Evolutionary conservation across 2,329 filamentous ascomycete genomes (phyloP).

Genomic region (Pseudopyricularia cyperi): DNA sequence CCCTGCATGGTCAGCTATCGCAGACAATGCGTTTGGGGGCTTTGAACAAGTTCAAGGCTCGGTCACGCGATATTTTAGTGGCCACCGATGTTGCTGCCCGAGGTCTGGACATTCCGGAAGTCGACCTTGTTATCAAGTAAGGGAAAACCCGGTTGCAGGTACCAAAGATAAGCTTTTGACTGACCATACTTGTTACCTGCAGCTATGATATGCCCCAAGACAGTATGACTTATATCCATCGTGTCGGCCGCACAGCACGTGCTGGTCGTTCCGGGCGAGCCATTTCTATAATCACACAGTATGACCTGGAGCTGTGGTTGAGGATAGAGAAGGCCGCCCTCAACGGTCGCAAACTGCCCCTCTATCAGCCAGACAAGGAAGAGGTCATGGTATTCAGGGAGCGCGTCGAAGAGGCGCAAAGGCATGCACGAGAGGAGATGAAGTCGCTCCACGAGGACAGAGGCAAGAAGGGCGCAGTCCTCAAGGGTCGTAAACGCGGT

Average conservation of each 20-base stretch:
- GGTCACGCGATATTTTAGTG: slow-evolving; percentile 73
- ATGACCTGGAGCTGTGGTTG: slow-evolving; percentile 69
- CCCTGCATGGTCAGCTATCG: slow-evolving; percentile 81
- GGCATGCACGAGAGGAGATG: slow-evolving; percentile 68
- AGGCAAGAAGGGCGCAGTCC: slow-evolving; percentile 36
- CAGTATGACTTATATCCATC: slow-evolving; percentile 82
- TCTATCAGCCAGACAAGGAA: slow-evolving; percentile 60
- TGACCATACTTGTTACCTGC: slow-evolving; percentile 19
- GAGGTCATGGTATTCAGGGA: slow-evolving; percentile 73
- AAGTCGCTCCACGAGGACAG: slow-evolving; percentile 63
- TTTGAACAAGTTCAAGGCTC: slow-evolving; percentile 76
- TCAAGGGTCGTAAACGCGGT: slow-evolving; percentile 32
- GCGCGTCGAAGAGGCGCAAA: slow-evolving; percentile 72
- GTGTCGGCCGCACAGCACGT: slow-evolving; percentile 77
- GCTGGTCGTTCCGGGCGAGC: slow-evolving; percentile 77
- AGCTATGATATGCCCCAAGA: slow-evolving; percentile 78
- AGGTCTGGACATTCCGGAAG: slow-evolving; percentile 85
- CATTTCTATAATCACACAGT: slow-evolving; percentile 73
- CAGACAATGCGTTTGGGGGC: slow-evolving; percentile 80
- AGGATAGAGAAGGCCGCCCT: slow-evolving; percentile 74
- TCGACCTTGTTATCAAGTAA: slow-evolving; percentile 35
- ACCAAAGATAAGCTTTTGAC: slow-evolving; percentile 4
- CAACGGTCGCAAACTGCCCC: slow-evolving; percentile 48
- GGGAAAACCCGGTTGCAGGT: neutral
- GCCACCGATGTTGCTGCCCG: slow-evolving; percentile 90